A percentile compares a stretch with the other conserved stretches of the same genome.
Conservation (phyloP, 176 grass and related monocot species). For the Thalia dealbata region DNA sequence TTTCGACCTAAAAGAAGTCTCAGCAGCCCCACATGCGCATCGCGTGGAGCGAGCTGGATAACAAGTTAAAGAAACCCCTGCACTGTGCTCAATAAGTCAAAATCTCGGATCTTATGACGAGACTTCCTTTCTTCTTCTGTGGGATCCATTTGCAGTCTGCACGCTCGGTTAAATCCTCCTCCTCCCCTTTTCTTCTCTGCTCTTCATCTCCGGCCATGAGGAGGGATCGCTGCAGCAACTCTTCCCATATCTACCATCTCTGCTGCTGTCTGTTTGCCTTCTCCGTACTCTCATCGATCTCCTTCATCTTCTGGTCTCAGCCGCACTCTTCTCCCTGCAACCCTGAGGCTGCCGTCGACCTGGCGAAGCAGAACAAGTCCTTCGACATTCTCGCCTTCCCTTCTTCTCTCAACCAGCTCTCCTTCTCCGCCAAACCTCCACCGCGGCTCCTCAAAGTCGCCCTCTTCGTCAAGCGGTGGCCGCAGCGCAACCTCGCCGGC, state of each 20-base stretch:
- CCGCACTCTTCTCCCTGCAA: neutral
- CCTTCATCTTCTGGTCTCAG: neutral
- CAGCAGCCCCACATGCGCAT: neutral
- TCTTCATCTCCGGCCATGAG: neutral
- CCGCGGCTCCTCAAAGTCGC: conserved; percentile 28
- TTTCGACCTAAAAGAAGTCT: neutral
- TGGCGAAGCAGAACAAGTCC: neutral
- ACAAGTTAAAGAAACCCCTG: neutral
- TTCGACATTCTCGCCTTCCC: conserved; percentile 35
- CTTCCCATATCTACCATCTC: neutral
- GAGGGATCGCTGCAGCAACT: neutral
- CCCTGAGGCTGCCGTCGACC: neutral
- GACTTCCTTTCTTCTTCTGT: neutral
- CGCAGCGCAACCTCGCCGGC: conserved; percentile 18
- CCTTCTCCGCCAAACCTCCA: conserved; percentile 24
- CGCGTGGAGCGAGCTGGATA: neutral
- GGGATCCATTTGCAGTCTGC: no score
- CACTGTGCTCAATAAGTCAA: neutral
- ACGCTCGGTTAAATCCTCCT: neutral
- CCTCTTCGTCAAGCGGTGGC: conserved; percentile 50
- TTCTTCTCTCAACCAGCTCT: conserved; percentile 36
- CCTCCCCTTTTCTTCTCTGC: no score
- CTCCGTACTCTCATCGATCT: neutral
- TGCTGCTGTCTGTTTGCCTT: neutral
- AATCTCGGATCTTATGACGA: neutral